Evolutionary conservation across 192 early-diverging fungal genomes (phyloP).

Genomic region (Dimargaris verticillata): DNA sequence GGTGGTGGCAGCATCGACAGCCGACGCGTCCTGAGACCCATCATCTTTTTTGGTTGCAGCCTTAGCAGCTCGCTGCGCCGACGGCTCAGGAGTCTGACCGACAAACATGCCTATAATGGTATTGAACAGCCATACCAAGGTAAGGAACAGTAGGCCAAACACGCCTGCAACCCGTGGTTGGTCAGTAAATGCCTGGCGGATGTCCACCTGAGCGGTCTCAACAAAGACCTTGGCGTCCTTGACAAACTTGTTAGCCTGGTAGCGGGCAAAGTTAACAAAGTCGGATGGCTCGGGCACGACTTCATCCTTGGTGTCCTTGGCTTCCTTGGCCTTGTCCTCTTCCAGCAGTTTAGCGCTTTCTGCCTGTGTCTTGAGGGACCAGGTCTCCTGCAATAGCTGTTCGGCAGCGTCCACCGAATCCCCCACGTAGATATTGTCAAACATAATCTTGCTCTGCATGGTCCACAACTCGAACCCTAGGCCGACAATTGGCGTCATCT

Average conservation of each 20-base stretch:
- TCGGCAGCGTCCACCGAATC: constrained; percentile 49
- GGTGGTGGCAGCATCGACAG: not conserved
- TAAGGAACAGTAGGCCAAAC: constrained; percentile 2
- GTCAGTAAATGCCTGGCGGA: not conserved
- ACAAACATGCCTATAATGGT: not conserved
- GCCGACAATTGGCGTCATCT: constrained; percentile 61
- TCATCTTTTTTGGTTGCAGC: not conserved
- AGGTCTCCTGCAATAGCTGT: constrained; percentile 56
- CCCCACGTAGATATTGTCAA: constrained; percentile 86
- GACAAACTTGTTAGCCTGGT: not conserved
- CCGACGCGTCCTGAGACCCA: not conserved
- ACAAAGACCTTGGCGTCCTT: not conserved
- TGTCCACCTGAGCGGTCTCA: not conserved
- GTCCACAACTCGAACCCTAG: constrained; percentile 90
- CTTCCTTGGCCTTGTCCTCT: constrained; percentile 33
- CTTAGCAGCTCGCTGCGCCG: not conserved
- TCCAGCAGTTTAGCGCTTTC: constrained; percentile 35
- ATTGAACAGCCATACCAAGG: constrained; percentile 1
- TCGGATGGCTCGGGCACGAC: constrained; percentile 1
- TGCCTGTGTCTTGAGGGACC: constrained; percentile 53
- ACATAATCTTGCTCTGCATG: constrained; percentile 73
- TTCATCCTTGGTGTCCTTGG: constrained; percentile 8
- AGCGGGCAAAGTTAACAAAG: constrained; percentile 8
- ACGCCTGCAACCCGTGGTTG: constrained; percentile 5
- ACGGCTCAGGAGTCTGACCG: not conserved